These are phyloP conservation scores for Aspergillus calidoustus DNA, from an alignment of 2,329 filamentous ascomycete genomes.

Conservation along the genomic window DNA sequence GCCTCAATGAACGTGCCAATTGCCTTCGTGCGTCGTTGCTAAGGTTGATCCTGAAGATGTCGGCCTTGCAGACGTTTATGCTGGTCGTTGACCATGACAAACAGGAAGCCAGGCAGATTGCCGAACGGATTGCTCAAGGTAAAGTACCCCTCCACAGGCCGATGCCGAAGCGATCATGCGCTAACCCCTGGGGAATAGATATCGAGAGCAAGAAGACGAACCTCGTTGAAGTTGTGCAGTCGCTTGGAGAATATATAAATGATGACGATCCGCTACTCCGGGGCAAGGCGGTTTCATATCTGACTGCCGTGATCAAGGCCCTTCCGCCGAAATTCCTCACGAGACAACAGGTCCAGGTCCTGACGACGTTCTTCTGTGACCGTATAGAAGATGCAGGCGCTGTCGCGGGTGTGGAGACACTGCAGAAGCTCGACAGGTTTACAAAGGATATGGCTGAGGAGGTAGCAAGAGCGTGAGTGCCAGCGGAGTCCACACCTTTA, in stretches of 20 bases:
- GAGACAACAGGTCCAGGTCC: constrained; percentile 64
- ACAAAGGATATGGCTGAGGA: constrained; percentile 59
- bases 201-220: constrained; percentile 64
- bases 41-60: constrained; percentile 42
- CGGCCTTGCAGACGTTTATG: constrained; percentile 54
- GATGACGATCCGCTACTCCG: constrained; percentile 65
- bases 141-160: constrained; percentile 18
- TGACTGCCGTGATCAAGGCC: constrained; percentile 50
- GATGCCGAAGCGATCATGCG: constrained; percentile 19
- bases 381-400: constrained; percentile 67
- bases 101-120: constrained; percentile 51
- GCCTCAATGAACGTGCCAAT: constrained; percentile 25
- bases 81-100: constrained; percentile 53
- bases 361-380: constrained; percentile 68
- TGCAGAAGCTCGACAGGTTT: constrained; percentile 65
- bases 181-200: constrained; percentile 45
- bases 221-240: constrained; percentile 66
- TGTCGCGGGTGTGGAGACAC: constrained; percentile 60
- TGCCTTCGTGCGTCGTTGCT: constrained; percentile 5
- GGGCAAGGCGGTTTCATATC: constrained; percentile 59
- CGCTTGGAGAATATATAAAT: constrained; percentile 69
- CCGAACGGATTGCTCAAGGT: constrained; percentile 51
- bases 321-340: constrained; percentile 61
- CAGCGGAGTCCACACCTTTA: neutral
- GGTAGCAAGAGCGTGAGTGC: constrained; percentile 57